Evolutionary conservation across 495 filamentous ascomycete genomes (phyloP).

Genomic region (Neurospora sp.): DNA sequence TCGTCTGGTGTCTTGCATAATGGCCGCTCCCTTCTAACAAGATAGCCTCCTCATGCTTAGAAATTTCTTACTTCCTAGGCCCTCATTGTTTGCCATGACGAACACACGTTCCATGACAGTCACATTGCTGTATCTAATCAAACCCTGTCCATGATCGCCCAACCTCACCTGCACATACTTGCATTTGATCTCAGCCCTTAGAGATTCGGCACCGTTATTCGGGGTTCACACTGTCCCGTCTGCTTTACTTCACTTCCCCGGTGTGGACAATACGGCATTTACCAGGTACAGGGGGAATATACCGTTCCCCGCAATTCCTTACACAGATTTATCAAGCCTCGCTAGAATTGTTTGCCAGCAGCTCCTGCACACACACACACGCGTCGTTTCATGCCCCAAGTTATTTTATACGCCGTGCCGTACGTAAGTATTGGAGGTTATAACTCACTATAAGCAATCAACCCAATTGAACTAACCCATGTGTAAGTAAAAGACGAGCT

Average conservation of each 20-base stretch:
- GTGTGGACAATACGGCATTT: background rate
- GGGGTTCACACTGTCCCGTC: background rate
- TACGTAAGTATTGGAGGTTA: background rate
- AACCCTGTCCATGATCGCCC: background rate
- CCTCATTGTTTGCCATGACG: background rate
- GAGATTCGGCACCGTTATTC: background rate
- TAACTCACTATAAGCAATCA: background rate
- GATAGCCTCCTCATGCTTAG: background rate
- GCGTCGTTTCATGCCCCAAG: background rate
- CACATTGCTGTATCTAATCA: background rate
- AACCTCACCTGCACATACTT: background rate
- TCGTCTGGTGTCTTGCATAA: background rate
- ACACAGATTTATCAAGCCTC: background rate
- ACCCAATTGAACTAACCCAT: background rate
- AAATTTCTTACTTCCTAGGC: background rate
- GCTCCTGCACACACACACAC: background rate
- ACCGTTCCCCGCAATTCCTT: background rate
- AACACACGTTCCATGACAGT: background rate
- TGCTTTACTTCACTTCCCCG: background rate
- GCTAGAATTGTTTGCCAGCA: background rate
- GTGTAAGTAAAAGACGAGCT: background rate
- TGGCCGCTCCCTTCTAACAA: background rate
- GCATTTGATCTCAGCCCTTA: background rate
- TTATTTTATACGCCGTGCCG: background rate
- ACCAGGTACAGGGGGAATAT: background rate